Evolutionary conservation across 192 early-diverging fungal species (phyloP).

Genomic region (Phlyctochytrium bullatum): DNA sequence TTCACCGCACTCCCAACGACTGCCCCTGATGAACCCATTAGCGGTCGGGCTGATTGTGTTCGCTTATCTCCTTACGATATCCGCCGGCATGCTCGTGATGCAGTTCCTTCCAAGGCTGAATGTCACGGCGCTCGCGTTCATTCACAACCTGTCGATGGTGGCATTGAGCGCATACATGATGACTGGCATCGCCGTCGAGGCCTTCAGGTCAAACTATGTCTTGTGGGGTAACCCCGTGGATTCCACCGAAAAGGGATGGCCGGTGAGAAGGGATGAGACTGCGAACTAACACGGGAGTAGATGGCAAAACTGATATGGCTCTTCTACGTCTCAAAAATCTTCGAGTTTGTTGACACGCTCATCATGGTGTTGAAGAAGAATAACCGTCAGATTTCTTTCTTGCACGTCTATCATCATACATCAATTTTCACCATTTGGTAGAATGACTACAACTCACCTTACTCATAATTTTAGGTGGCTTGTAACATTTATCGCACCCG

Average conservation of each 20-base stretch:
- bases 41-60: conserved; percentile 52
- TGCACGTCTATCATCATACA: conserved; percentile 66
- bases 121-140: conserved; percentile 44
- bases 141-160: conserved; percentile 59
- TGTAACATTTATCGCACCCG: conserved; percentile 52
- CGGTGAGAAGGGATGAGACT: conserved; percentile 2
- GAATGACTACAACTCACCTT: background rate
- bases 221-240: conserved; percentile 56
- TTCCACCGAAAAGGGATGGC: conserved; percentile 41
- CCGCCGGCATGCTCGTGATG: conserved; percentile 53
- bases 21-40: conserved; percentile 66
- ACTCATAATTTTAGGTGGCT: conserved; percentile 38
- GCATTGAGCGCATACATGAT: conserved; percentile 60
- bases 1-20: conserved; percentile 16
- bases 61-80: conserved; percentile 46
- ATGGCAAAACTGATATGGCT: conserved; percentile 67
- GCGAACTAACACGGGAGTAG: conserved; percentile 13
- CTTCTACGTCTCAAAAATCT: conserved; percentile 63
- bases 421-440: conserved; percentile 61
- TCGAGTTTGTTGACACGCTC: conserved; percentile 65
- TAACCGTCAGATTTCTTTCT: conserved; percentile 63
- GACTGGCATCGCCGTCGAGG: conserved; percentile 43
- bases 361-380: conserved; percentile 71
- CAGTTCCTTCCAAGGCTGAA: conserved; percentile 41
- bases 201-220: conserved; percentile 39